Conservation (phyloP, 1,284 basidiomycete species). For the Cystobasidiaceae sp. region DNA sequence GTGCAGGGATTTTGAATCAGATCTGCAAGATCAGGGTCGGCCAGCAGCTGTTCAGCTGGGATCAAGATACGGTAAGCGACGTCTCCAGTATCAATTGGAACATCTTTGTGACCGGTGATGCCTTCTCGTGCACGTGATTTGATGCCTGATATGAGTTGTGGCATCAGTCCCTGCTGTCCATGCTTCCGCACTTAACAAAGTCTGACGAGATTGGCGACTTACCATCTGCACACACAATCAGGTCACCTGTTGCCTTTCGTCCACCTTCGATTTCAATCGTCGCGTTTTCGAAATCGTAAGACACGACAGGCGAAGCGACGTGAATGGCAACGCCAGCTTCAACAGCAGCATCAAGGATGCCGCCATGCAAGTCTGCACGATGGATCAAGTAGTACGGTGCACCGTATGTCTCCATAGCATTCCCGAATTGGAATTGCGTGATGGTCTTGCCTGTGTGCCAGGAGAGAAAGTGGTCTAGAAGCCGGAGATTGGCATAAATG, state of each 20-base stretch:
- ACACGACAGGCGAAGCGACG: conserved; percentile 35
- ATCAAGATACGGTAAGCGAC: conserved; percentile 45
- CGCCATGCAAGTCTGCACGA: conserved; percentile 45
- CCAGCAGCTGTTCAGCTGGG: conserved; percentile 40
- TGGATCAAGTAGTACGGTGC: conserved; percentile 40
- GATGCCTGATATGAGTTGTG: conserved; percentile 40
- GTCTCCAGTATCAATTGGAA: conserved; percentile 45
- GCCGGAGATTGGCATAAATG: conserved; percentile 7
- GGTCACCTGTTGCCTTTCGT: conserved; percentile 45
- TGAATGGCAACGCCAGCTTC: conserved; percentile 42
- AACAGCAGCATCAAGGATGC: conserved; percentile 38
- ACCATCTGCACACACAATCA: conserved; percentile 45
- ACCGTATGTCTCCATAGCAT: conserved; percentile 28
- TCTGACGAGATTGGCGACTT: conserved; percentile 40
- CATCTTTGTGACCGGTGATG: not conserved
- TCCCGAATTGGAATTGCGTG: conserved; percentile 28
- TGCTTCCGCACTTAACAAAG: too few species aligned
- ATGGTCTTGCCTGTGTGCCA: conserved; percentile 25
- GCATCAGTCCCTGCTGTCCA: too few species aligned
- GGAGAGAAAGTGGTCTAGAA: conserved; percentile 14
- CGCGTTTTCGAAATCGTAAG: conserved; percentile 36
- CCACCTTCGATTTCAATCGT: conserved; percentile 18
- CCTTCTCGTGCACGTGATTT: conserved; percentile 31
- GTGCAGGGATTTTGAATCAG: conserved; percentile 44
- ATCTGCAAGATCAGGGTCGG: conserved; percentile 46